Conservation (phyloP, 2,329 filamentous ascomycete species). For the Anisogramma anomala region DNA sequence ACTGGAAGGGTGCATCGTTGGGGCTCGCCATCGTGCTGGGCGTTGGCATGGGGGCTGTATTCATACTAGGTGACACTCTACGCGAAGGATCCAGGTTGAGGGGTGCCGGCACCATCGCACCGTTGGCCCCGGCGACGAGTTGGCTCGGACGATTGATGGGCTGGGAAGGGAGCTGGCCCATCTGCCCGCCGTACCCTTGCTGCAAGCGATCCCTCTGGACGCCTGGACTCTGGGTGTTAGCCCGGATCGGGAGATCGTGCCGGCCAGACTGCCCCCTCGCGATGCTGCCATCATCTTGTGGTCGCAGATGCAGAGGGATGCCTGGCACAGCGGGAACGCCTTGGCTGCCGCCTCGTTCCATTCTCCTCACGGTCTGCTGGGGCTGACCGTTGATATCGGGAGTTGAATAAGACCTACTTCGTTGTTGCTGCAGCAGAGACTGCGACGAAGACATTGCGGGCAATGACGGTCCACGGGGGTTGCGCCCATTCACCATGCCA, state of each 20-base stretch:
- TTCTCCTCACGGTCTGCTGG: conserved; percentile 40
- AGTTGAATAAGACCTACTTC: conserved; percentile 85
- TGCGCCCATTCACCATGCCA: conserved; percentile 47
- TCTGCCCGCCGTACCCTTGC: conserved; percentile 34
- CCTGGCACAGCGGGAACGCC: conserved; percentile 60
- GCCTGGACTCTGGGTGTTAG: conserved; percentile 60
- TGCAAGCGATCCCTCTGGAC: conserved; percentile 50
- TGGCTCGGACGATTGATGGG: conserved; percentile 36
- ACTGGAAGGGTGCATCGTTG: conserved; percentile 43
- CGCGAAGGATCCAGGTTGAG: conserved; percentile 21
- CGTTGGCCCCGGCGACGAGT: conserved; percentile 29
- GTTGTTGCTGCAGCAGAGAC: conserved; percentile 44
- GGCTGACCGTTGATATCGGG: conserved; percentile 76
- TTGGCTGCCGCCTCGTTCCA: conserved; percentile 37
- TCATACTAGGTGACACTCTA: conserved; percentile 23
- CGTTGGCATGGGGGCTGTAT: conserved; percentile 23
- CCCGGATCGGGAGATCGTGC: conserved; percentile 53
- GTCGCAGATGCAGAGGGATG: conserved; percentile 59
- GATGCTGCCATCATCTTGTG: conserved; percentile 50
- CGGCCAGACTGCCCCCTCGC: conserved; percentile 68
- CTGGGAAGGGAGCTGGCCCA: conserved; percentile 45
- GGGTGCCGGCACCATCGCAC: conserved; percentile 24
- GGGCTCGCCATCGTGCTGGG: conserved; percentile 21
- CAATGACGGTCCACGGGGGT: conserved; percentile 66
- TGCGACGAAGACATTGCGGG: conserved; percentile 46